Conservation (phyloP, 2,329 filamentous ascomycete species). For the Aspergillus floridensis region DNA sequence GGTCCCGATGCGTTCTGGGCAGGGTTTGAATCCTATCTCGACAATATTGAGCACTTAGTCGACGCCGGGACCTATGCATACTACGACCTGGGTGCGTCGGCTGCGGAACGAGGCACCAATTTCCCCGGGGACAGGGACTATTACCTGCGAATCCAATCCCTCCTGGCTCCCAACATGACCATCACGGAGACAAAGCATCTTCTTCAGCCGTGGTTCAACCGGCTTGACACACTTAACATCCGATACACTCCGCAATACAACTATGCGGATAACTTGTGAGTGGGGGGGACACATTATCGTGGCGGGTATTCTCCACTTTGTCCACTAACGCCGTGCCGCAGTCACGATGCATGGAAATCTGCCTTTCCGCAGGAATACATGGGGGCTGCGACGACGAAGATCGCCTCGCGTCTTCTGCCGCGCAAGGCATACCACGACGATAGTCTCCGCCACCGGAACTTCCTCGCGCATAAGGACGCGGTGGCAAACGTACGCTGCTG, state of each 20-base stretch:
- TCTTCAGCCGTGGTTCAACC: constrained; percentile 21
- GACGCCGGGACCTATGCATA: constrained; percentile 25
- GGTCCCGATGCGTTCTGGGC: constrained; percentile 18
- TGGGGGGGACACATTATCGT: not conserved
- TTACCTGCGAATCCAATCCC: constrained; percentile 27
- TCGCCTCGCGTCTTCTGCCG: constrained; percentile 23
- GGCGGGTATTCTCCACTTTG: not conserved
- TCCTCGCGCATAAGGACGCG: constrained; percentile 18
- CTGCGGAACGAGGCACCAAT: constrained; percentile 13
- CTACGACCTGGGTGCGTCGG: constrained; percentile 21
- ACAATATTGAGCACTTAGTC: constrained; percentile 21
- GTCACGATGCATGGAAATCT: constrained; percentile 19
- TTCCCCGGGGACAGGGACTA: constrained; percentile 21
- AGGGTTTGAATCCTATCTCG: constrained; percentile 17
- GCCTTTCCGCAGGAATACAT: constrained; percentile 22
- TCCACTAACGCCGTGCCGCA: not conserved
- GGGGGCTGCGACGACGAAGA: constrained; percentile 19
- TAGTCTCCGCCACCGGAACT: constrained; percentile 15
- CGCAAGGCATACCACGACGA: constrained; percentile 18
- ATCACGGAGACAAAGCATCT: constrained; percentile 19
- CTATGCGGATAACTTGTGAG: constrained; percentile 24
- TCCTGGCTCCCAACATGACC: constrained; percentile 23
- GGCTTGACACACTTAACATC: constrained; percentile 18
- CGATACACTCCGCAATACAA: constrained; percentile 21
- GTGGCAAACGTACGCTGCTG: constrained; percentile 11